A percentile compares a stretch with the other conserved stretches of the same genome.
Conservation (phyloP, 352 stramenopile species). For the Globisporangium irregulare region DNA sequence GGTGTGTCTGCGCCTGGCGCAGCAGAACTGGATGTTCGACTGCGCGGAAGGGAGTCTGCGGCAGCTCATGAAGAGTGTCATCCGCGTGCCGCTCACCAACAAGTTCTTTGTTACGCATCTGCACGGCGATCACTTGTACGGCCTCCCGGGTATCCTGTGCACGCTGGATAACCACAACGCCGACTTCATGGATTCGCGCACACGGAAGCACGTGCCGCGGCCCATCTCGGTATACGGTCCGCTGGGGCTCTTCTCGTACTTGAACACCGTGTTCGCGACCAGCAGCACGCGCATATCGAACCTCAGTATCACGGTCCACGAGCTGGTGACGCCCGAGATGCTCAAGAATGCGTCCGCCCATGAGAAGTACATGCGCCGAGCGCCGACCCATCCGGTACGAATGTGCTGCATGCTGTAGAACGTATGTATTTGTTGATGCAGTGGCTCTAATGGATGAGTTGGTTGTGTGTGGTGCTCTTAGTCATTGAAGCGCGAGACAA, state of each 20-base stretch:
- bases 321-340: constrained; percentile 59
- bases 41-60: constrained; percentile 78
- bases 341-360: constrained; percentile 41
- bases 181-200: constrained; percentile 51
- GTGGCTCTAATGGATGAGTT: neutral
- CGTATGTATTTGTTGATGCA: neutral
- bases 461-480: constrained; percentile 25
- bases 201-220: constrained; percentile 37
- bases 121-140: constrained; percentile 86
- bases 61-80: constrained; percentile 78
- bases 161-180: constrained; percentile 82
- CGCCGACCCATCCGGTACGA: constrained; percentile 54
- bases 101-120: constrained; percentile 87
- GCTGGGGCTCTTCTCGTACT: constrained; percentile 68
- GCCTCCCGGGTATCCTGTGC: constrained; percentile 76
- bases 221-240: constrained; percentile 79
- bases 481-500: constrained; percentile 42
- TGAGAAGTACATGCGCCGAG: constrained; percentile 62
- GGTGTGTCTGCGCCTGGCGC: constrained; percentile 57
- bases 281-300: constrained; percentile 71
- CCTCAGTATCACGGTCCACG: constrained; percentile 68
- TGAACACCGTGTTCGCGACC: constrained; percentile 69
- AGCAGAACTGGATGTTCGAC: constrained; percentile 88
- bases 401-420: neutral
- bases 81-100: constrained; percentile 69